Percentiles rank a stretch among this genome's conserved stretches.
phyloP scores from a whole-genome alignment of 139 green algal species.

The Chlamydomonas applanata region DNA sequence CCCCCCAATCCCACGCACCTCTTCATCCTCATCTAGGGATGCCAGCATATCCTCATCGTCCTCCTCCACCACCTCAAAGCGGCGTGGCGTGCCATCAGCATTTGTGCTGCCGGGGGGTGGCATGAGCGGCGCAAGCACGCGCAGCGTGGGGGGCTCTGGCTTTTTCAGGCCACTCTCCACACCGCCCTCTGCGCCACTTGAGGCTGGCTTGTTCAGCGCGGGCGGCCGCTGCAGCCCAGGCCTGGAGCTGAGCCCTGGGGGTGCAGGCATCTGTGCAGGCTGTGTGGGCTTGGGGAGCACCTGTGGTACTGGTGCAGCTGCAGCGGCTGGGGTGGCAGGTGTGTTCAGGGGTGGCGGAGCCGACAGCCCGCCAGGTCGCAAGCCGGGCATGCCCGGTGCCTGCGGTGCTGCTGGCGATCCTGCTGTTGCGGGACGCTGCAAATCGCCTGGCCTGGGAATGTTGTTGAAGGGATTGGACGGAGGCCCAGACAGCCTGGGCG shows the following conservation, averaged over 20 bases:
- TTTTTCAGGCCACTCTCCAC: background rate
- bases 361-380: no score
- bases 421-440: background rate
- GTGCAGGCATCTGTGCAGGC: no score
- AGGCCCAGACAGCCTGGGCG: background rate
- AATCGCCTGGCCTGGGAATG: background rate
- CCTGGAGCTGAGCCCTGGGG: no score
- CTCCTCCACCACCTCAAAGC: slow-evolving; percentile 26
- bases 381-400: background rate
- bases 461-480: background rate
- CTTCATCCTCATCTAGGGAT: slow-evolving; percentile 36
- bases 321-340: no score
- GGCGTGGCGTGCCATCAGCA: background rate
- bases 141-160: slow-evolving; percentile 31
- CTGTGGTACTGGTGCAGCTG: no score
- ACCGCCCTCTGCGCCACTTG: no score
- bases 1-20: no score
- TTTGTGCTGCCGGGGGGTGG: background rate
- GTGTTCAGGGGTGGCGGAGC: background rate
- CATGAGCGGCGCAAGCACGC: slow-evolving; percentile 40
- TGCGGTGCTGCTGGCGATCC: background rate
- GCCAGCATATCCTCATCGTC: slow-evolving; percentile 9
- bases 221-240: no score
- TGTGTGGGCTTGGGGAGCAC: no score
- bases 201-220: no score